Conservation (phyloP, 805 yeast species). For the Starmera caribaea region DNA sequence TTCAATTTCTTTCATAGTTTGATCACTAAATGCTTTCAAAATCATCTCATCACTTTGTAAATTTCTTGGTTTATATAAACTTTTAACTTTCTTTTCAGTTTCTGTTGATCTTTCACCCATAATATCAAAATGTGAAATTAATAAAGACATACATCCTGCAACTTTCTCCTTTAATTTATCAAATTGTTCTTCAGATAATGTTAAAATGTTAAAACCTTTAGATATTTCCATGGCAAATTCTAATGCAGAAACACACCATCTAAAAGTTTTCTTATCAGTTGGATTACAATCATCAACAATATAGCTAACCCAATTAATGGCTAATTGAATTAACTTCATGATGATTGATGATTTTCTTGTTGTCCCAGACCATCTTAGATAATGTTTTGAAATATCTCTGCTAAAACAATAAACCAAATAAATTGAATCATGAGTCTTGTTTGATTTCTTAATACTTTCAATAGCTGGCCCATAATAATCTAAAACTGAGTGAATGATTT, state of each 20-base stretch:
- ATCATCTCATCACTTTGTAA: slow-evolving; percentile 45
- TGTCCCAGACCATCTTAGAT: slow-evolving; percentile 54
- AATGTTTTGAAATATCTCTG: slow-evolving; percentile 71
- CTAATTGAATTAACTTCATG: slow-evolving; percentile 59
- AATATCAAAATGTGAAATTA: slow-evolving; percentile 93
- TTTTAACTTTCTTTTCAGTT: slow-evolving; percentile 35
- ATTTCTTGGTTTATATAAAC: slow-evolving; percentile 28
- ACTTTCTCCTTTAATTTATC: slow-evolving; percentile 65
- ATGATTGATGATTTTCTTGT: slow-evolving; percentile 59
- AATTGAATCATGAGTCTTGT: slow-evolving; percentile 67
- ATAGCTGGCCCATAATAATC: slow-evolving; percentile 46
- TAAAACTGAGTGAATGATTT: slow-evolving; percentile 55
- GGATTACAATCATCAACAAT: slow-evolving; percentile 93
- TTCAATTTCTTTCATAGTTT: slow-evolving; percentile 55
- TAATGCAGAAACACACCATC: slow-evolving; percentile 94
- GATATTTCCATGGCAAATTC: slow-evolving; percentile 96
- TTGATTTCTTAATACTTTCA: slow-evolving; percentile 43
- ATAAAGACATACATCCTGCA: slow-evolving; percentile 86
- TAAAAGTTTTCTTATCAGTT: slow-evolving; percentile 79
- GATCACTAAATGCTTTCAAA: slow-evolving; percentile 50
- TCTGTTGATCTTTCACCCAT: slow-evolving; percentile 91
- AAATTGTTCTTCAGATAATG: slow-evolving; percentile 72
- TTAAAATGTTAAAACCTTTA: slow-evolving; percentile 77
- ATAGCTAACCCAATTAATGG: slow-evolving; percentile 88
- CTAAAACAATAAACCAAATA: slow-evolving; percentile 70